Base-by-base conservation (phyloP, 2,329 filamentous ascomycete species). In the Arthrobotrys conoides region DNA sequence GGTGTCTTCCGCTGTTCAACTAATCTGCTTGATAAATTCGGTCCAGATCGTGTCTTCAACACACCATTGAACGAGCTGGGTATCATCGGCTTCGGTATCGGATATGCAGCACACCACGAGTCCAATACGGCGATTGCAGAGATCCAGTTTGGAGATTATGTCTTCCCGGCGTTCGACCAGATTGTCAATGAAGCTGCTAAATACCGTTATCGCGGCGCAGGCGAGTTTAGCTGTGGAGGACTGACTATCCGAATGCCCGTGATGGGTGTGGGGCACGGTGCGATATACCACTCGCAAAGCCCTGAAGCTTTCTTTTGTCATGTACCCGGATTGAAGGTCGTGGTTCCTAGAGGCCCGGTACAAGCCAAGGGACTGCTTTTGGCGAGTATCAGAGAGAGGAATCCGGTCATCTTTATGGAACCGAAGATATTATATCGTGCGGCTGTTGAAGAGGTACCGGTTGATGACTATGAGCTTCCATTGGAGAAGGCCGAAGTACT, bases 1-100 rank as follows among this genome's bases (percentile, higher is more conserved):
- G 96, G 96, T 68, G 96, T 99, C 16, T 99, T 99, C 83, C 89
- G 96, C 71, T 97, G 94, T 85, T 95, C 93, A 36, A 95, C 96
- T 90, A 93, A 94, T 82, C 88, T 99, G 16, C 90, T 93, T 36
- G 92, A 94, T 80, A 93, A 93, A 71, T 97, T 96, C 84, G 96
- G 96, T 8, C 88, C 90, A 1, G 92, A 96, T 73, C 88, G 96
- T 72, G 94, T 99, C 38, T 99, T 99, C 87, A 98, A 99, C 85
- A 98, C 94, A 18, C 96, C 96, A 0, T 85, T 99, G 81, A 93
- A 91, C 38, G 96, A 99, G 84, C 96, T 98, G 85, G 96, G 95
- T 0, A 95, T 99, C 81, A 89, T 96, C 76, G 96, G 96, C 0
- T 98, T 98, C 83, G 96, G 91, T 10, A 94, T 98, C 81, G 96